Evolutionary conservation across 495 filamentous ascomycete genomes (phyloP).

Genomic region (Talaromyces thailandensis): DNA sequence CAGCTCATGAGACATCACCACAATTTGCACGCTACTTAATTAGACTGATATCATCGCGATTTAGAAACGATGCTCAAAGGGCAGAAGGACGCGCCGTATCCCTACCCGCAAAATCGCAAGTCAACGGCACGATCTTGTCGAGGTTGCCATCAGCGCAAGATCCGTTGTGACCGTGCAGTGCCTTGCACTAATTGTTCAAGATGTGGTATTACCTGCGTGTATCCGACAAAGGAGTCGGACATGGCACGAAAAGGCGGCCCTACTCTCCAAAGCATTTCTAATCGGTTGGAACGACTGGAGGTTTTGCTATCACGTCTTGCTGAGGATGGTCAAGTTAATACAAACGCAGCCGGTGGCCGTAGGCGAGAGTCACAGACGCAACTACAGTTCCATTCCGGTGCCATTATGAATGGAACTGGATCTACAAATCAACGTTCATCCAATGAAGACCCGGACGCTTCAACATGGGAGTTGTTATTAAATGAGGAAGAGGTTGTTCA

Average conservation of each 20-base stretch:
- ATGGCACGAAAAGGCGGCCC: conserved; percentile 26
- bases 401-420: neutral
- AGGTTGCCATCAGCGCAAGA: conserved; percentile 53
- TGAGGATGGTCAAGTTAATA: neutral
- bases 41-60: neutral
- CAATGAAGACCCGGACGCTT: neutral
- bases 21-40: neutral
- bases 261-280: conserved; percentile 40
- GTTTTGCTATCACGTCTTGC: conserved; percentile 21
- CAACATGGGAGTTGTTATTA: conserved; percentile 10
- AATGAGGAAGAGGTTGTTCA: conserved; percentile 11
- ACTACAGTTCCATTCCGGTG: neutral
- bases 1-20: neutral
- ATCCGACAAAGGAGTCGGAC: conserved; percentile 42
- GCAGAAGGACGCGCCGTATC: neutral
- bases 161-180: conserved; percentile 52
- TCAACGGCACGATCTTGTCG: conserved; percentile 10
- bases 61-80: neutral
- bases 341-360: conserved; percentile 23
- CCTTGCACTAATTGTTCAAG: conserved; percentile 56
- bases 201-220: conserved; percentile 43
- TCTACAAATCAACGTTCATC: conserved; percentile 20
- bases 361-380: conserved; percentile 21
- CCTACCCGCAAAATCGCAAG: neutral
- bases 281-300: conserved; percentile 48